Percentiles rank a stretch among this genome's conserved stretches.
These are phyloP conservation scores for Narthecium ossifragum DNA, from an alignment of 106 monocot genomes.

Conservation along the genomic window DNA sequence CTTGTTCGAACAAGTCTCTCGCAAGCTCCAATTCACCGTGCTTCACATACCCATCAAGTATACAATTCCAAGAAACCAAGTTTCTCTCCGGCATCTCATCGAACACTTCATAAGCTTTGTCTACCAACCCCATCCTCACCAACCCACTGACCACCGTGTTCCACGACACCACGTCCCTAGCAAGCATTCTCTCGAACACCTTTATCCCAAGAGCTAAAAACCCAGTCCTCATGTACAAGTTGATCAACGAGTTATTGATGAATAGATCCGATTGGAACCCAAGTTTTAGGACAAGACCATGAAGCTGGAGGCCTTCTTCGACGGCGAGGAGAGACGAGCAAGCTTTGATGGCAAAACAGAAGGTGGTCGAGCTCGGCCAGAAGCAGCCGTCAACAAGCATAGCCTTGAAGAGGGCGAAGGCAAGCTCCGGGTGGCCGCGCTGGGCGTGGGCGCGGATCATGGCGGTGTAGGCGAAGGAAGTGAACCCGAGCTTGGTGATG, in stretches of 20 bases:
- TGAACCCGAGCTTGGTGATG: too few species aligned
- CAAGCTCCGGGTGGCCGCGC: too few species aligned
- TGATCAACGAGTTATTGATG: not conserved
- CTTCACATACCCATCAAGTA: constrained; percentile 15
- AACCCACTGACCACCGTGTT: constrained; percentile 16
- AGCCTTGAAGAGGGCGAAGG: too few species aligned
- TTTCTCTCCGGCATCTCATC: constrained; percentile 11
- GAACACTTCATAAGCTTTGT: constrained; percentile 10
- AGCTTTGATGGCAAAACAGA: constrained; percentile 13
- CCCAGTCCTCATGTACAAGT: not conserved
- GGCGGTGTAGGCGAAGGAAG: too few species aligned
- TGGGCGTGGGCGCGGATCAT: too few species aligned
- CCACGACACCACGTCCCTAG: constrained; percentile 12
- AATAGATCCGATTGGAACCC: not conserved
- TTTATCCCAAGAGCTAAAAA: not conserved
- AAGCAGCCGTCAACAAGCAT: too few species aligned
- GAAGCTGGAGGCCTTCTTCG: constrained; percentile 4
- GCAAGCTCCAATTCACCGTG: constrained; percentile 6
- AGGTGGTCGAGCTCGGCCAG: too few species aligned
- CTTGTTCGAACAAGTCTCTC: not conserved
- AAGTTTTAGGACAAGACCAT: constrained; percentile 2
- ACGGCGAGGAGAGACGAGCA: not conserved
- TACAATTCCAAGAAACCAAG: constrained; percentile 17
- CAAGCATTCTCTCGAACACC: constrained; percentile 13
- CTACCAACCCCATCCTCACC: not conserved